Base-by-base conservation (phyloP, 495 filamentous ascomycete genomes). In the Elasticomyces elasticus region DNA sequence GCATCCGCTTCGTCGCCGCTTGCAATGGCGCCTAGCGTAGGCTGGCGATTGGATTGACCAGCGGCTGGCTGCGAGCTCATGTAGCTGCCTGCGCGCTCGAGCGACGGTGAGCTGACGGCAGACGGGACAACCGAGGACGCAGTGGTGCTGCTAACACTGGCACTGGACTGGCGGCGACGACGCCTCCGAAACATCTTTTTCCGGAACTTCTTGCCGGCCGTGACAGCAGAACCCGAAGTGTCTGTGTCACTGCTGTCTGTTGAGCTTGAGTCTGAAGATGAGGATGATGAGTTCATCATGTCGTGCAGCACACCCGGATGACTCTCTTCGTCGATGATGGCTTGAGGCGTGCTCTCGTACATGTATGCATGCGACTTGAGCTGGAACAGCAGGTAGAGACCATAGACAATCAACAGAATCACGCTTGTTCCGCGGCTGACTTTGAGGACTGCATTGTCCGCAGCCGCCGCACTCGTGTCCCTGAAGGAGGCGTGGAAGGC, bases 381-480 rank as follows among this genome's bases (percentile, higher is more conserved):
- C 73, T 95, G 89, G 66, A 95, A 95, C 24, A 92, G 55, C 45
- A 95, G 79, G 62, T 94, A 95, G 19, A 94, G 69, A 31, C 85
- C 71, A 66, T 95, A 95, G 10, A 95, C 82, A 31, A 94, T 60
- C 2, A 95, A 74, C 0, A 95, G 75, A 30, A 94, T 82, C n/a
- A 94, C 81, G 69, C 89, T 94, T 1, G 87, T 92, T 25, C 89
- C 89, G 54, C 87, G 84, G 67, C 87, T 94, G 48, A 95, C 84
- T 67, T 88, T 82, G 42, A 94, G 71, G 0, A 87, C 87, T 46
- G 81, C 71, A 11, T 55, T 64, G 61, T 91, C 83, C 11, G 89
- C 89, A 5, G 24, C 30, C 1, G 22, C 54, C 11, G 74, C 68
- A 0, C 26, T 58, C n/a, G 62, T 64, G 62, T 81, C 74, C 37